Conservation (phyloP, 2,329 filamentous ascomycete species). For the Colletotrichum orbiculare region DNA sequence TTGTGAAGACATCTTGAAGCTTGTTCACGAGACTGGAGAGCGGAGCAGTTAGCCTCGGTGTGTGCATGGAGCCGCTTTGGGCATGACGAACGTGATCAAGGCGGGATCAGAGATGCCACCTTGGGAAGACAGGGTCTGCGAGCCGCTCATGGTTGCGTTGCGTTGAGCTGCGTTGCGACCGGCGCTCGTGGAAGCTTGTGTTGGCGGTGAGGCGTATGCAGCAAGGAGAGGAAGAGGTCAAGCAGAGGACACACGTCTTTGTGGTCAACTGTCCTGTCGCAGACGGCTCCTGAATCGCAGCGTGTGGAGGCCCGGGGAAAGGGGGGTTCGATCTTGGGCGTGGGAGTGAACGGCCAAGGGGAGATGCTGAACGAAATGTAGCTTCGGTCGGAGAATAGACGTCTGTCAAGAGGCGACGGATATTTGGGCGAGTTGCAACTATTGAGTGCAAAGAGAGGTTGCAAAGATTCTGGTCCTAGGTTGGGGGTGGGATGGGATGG, state of each 20-base stretch:
- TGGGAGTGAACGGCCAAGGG: slow-evolving; percentile 15
- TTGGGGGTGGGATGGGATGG: slow-evolving; percentile 16
- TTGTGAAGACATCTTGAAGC: slow-evolving; percentile 98
- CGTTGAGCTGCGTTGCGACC: slow-evolving; percentile 9
- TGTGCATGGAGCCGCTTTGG: slow-evolving; percentile 23
- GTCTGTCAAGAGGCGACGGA: slow-evolving; percentile 17
- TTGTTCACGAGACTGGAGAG: slow-evolving; percentile 86
- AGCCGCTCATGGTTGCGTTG: slow-evolving; percentile 30
- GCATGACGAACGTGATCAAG: slow-evolving; percentile 68
- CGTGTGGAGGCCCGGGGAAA: slow-evolving; percentile 30
- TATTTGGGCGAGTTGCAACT: slow-evolving; percentile 16
- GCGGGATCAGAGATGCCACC: slow-evolving; percentile 75
- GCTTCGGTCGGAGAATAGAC: slow-evolving; percentile 2
- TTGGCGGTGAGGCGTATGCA: background rate
- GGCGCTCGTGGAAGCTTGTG: slow-evolving; percentile 11
- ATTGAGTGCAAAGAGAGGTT: background rate
- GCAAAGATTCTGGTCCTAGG: slow-evolving; percentile 8
- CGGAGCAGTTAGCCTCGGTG: slow-evolving; percentile 36
- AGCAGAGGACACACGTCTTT: slow-evolving; percentile 19
- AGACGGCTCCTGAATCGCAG: slow-evolving; percentile 34
- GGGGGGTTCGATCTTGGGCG: slow-evolving; percentile 16
- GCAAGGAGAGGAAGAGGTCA: slow-evolving; percentile 1
- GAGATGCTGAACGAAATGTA: slow-evolving; percentile 5
- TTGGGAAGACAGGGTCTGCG: slow-evolving; percentile 25
- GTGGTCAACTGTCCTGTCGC: slow-evolving; percentile 35